phyloP scores from a whole-genome alignment of 176 grass and related monocot genomes.

The Metroxylon sagu region DNA sequence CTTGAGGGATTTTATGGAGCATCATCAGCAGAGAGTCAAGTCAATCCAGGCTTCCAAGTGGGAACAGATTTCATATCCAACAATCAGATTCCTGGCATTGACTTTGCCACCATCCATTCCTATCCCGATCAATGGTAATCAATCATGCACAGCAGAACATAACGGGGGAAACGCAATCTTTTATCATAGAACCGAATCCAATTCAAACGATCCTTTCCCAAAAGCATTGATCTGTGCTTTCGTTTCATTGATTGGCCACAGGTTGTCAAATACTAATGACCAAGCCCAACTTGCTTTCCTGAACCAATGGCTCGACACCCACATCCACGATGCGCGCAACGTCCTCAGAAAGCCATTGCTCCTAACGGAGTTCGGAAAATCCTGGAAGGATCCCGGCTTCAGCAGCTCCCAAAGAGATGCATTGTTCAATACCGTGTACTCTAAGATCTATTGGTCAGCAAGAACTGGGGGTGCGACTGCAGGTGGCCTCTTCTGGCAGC shows the following conservation, averaged over 20 bases:
- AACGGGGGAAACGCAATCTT: too few species aligned
- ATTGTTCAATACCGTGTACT: slow-evolving; percentile 55
- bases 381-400: slow-evolving; percentile 55
- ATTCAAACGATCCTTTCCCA: slow-evolving; percentile 17
- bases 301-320: slow-evolving; percentile 56
- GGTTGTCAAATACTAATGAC: slow-evolving; percentile 29
- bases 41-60: slow-evolving; percentile 52
- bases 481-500: slow-evolving; percentile 88
- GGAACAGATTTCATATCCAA: slow-evolving; percentile 96
- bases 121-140: slow-evolving; percentile 90
- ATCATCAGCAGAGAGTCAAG: slow-evolving; percentile 6
- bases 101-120: slow-evolving; percentile 94
- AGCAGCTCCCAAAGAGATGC: slow-evolving; percentile 46
- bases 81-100: slow-evolving; percentile 57
- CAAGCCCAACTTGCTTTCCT: slow-evolving; percentile 54
- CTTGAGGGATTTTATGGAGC: slow-evolving; percentile 88
- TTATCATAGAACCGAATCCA: background rate
- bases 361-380: slow-evolving; percentile 79
- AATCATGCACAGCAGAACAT: too few species aligned
- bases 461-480: slow-evolving; percentile 35
- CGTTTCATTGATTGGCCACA: too few species aligned
- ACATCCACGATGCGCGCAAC: slow-evolving; percentile 51
- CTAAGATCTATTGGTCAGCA: slow-evolving; percentile 66
- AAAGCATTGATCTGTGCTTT: too few species aligned
- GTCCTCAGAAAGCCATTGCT: slow-evolving; percentile 69